Conservation (phyloP, 2,329 filamentous ascomycete species). For the Cladosporium sphaerospermum region DNA sequence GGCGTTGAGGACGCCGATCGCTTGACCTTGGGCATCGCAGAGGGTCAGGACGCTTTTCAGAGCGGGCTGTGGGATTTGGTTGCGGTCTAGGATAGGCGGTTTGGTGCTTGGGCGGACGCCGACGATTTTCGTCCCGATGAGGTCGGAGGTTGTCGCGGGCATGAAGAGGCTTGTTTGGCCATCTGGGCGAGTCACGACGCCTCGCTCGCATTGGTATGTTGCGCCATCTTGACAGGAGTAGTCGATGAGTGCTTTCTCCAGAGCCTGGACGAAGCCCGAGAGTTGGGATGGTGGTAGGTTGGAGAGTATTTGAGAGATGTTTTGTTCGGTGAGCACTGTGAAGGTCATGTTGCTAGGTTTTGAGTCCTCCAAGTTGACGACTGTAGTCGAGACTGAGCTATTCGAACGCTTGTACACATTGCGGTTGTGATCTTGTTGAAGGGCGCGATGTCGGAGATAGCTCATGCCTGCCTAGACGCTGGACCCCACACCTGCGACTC, state of each 20-base stretch:
- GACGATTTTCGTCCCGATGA: slow-evolving; percentile 60
- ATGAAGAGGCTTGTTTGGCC: slow-evolving; percentile 60
- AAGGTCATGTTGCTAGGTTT: not conserved
- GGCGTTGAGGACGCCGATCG: slow-evolving; percentile 59
- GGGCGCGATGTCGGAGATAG: too few species aligned
- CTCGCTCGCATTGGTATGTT: slow-evolving; percentile 51
- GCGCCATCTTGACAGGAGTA: not conserved
- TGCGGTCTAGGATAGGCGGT: slow-evolving; percentile 14
- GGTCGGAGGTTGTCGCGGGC: slow-evolving; percentile 55
- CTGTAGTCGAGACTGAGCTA: not conserved
- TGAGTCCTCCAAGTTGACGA: too few species aligned
- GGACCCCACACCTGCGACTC: too few species aligned
- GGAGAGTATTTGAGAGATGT: not conserved
- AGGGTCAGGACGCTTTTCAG: slow-evolving; percentile 55
- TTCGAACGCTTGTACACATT: not conserved
- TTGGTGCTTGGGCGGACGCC: slow-evolving; percentile 41
- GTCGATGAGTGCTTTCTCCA: not conserved
- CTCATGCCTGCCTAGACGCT: too few species aligned
- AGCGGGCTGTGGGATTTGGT: slow-evolving; percentile 29
- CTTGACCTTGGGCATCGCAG: slow-evolving; percentile 50
- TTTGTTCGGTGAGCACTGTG: not conserved
- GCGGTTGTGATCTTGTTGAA: too few species aligned
- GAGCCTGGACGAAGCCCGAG: not conserved
- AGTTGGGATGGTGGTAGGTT: not conserved
- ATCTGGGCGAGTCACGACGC: slow-evolving; percentile 53